phyloP scores from a whole-genome alignment of 2,329 filamentous ascomycete species.

The Alternaria metachromatica region DNA sequence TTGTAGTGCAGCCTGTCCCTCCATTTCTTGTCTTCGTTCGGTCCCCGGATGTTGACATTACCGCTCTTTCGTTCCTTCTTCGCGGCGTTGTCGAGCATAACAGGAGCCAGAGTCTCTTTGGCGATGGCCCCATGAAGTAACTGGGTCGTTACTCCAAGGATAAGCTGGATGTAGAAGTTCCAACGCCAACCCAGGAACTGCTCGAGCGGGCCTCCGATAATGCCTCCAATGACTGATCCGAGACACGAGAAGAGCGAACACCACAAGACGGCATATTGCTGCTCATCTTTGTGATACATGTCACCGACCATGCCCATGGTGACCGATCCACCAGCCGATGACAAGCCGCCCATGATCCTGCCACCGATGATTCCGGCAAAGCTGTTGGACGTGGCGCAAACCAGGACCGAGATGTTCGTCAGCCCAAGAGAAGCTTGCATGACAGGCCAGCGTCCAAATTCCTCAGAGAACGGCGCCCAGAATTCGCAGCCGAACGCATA shows the following conservation, averaged over 20 bases:
- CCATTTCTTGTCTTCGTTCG: not conserved
- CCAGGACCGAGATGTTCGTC: slow-evolving; percentile 51
- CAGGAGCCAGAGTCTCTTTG: slow-evolving; percentile 76
- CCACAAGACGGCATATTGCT: slow-evolving; percentile 70
- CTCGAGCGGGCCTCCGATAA: slow-evolving; percentile 63
- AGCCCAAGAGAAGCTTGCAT: slow-evolving; percentile 78
- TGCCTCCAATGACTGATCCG: slow-evolving; percentile 71
- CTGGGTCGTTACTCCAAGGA: slow-evolving; percentile 75
- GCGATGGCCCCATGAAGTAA: slow-evolving; percentile 70
- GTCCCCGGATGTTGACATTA: not conserved
- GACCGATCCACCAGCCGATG: slow-evolving; percentile 68
- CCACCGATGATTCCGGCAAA: slow-evolving; percentile 73
- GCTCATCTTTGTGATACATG: slow-evolving; percentile 63
- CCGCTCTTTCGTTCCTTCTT: not conserved
- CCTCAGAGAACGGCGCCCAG: slow-evolving; percentile 82
- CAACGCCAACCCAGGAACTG: slow-evolving; percentile 72
- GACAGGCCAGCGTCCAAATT: slow-evolving; percentile 76
- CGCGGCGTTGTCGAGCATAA: slow-evolving; percentile 69
- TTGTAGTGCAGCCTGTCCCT: not conserved
- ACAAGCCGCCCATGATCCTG: slow-evolving; percentile 44
- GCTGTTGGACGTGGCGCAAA: slow-evolving; percentile 64
- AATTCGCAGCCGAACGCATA: slow-evolving; percentile 87
- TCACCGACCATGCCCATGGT: slow-evolving; percentile 70
- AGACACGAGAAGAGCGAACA: slow-evolving; percentile 69
- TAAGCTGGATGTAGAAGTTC: slow-evolving; percentile 83